A percentile compares a stretch with the other conserved stretches of the same genome.
These are phyloP conservation scores for Cicer judaicum DNA, from an alignment of 306 rosid species.

Conservation along the genomic window DNA sequence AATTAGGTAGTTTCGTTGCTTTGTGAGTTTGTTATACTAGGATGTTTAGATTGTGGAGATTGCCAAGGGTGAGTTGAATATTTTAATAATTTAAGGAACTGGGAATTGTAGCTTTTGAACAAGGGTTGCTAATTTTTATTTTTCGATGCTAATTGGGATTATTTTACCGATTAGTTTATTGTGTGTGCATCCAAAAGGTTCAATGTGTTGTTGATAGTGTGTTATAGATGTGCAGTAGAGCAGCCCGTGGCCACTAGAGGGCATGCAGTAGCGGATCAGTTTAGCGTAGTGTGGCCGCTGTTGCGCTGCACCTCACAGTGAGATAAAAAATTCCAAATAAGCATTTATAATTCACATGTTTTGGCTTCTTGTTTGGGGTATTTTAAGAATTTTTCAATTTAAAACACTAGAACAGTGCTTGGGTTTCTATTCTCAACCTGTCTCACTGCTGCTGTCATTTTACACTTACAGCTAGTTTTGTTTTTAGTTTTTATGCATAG, in stretches of 20 bases:
- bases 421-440: neutral
- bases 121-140: constrained; percentile 60
- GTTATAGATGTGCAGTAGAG: neutral
- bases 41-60: constrained; percentile 57
- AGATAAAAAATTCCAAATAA: no score
- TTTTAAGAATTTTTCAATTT: neutral
- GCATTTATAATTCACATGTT: neutral
- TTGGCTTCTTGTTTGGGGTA: neutral
- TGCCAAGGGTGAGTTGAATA: constrained; percentile 56
- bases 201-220: neutral
- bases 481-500: no score
- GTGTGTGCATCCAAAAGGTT: constrained; percentile 47
- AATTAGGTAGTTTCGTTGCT: neutral
- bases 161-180: constrained; percentile 5
- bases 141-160: constrained; percentile 63
- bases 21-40: constrained; percentile 7
- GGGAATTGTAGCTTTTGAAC: constrained; percentile 64
- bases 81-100: constrained; percentile 56
- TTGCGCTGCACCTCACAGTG: neutral
- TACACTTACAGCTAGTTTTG: neutral
- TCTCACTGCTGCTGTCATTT: neutral
- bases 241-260: neutral
- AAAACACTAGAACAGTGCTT: neutral
- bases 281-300: neutral
- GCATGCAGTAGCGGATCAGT: neutral